A percentile compares a stretch with the other conserved stretches of the same genome.
These are phyloP conservation scores for Fusarium foetens DNA, from an alignment of 2,329 filamentous ascomycete genomes.

Conservation along the genomic window DNA sequence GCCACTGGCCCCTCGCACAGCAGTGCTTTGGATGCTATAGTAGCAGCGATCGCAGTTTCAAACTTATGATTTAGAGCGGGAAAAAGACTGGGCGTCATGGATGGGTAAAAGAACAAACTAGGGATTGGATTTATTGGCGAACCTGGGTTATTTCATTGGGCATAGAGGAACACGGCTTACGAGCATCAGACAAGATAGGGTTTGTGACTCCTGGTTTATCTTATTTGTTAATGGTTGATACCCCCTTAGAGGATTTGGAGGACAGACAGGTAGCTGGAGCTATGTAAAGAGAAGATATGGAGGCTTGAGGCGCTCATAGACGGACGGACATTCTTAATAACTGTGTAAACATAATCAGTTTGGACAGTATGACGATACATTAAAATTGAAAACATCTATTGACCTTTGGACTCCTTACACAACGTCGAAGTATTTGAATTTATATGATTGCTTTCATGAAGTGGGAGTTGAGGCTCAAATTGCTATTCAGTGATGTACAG, in stretches of 20 bases:
- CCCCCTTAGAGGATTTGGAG: conserved; percentile 33
- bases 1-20: conserved; percentile 69
- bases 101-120: conserved; percentile 11
- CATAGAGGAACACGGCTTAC: conserved; percentile 21
- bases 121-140: conserved; percentile 31
- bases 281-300: conserved; percentile 3
- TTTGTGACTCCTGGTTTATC: conserved; percentile 28
- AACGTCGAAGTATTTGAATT: not conserved
- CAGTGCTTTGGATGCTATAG: conserved; percentile 72
- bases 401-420: not conserved
- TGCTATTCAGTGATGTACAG: not conserved
- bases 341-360: conserved; percentile 21
- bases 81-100: conserved; percentile 14
- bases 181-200: conserved; percentile 16
- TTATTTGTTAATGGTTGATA: conserved; percentile 42
- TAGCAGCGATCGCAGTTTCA: conserved; percentile 65
- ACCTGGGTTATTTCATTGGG: conserved; percentile 24
- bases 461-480: not conserved
- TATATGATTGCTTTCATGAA: not conserved
- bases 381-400: not conserved
- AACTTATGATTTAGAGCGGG: conserved; percentile 9
- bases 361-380: not conserved
- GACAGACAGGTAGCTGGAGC: conserved; percentile 11
- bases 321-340: conserved; percentile 6
- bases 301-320: conserved; percentile 4